Evolutionary conservation across 2,329 filamentous ascomycete genomes (phyloP), one percentile per base, ranked within the genome.

Genomic region (Monosporascus cannonballus): DNA sequence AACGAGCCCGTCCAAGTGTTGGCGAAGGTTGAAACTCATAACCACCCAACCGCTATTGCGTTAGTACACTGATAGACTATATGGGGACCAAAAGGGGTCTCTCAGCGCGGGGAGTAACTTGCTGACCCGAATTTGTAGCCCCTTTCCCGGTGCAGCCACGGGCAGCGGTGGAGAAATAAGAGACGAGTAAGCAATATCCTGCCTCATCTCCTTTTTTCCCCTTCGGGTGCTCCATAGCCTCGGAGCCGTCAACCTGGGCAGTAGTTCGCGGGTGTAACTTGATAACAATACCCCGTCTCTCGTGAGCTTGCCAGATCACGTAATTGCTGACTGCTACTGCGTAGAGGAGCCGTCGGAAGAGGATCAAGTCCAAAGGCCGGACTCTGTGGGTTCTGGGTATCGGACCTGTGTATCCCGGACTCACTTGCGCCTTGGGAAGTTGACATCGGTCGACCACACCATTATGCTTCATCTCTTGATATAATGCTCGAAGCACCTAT

Each of bases 401-500:
- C 94, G 0, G 93, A 97, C 62, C 81, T 99, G 37, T 76, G 91
- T 54, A 96, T 99, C 56, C 94, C 94, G 3, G 90, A 84, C 36
- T 4, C 82, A 90, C 64, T 78, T 77, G 56, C 84, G 89, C 90
- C 92, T 2, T 99, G 94, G 94, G 94, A 99, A 69, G 74, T 89
- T 34, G 89, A 96, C 64, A 81, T 96, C 52, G 94, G 94, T 48
- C 92, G 88, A 66, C 94, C 94, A 4, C 81, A 84, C 45, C 94
- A 99, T 71, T 94, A 96, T 65, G 92, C 94, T 20, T 96, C 90
- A 73, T 91, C 89, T 72, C 76, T 96, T 38, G 92, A 97, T 67
- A 97, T 99, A 62, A 97, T 99, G 93, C 78, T 97, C 11, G 93
- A 99, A 69, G 94, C 91, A 0, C 94, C 94, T 0, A 94, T 99